Evolutionary conservation across 1,284 basidiomycete genomes (phyloP), one percentile per base, ranked within the genome.

Genomic region (Pseudozyma sp.): DNA sequence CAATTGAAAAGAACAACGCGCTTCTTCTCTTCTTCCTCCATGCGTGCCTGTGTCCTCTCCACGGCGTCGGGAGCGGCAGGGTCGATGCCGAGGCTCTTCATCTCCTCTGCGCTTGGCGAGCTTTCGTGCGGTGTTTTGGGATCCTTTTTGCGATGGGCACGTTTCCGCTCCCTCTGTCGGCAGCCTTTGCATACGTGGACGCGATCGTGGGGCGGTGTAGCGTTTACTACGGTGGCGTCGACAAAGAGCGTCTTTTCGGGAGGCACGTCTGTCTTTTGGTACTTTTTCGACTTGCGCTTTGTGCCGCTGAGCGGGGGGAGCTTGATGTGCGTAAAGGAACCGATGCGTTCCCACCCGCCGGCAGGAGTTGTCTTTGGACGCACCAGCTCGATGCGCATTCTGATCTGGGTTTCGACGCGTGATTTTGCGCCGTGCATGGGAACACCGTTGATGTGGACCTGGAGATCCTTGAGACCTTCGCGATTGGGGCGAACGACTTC

Each of bases 341-440:
- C 82, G 43, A 84, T 81, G 40, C 81, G 75, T 54, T 84, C 81
- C 72, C 79, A 84, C 7, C 56, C 67, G 14, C 61, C 58, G 13
- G 62, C 54, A 3, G 67, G 34, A 16, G 46, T 54, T 8, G 65
- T 13, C 34, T 55, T 61, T 6, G 74, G 80, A 0, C 74, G 59
- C 2, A 84, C 82, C 0, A 84, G 73, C 70, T 84, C 82, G 54
- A 84, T 66, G 13, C 81, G 65, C 75, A 81, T 80, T 30, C 79
- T 69, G 44, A 84, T 83, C 49, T 84, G 94, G 0, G 94, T 97
- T 85, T 97, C 94, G 24, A 97, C 94, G 29, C 94, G 89, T 52
- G 92, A 94, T 85, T 96, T 95, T n/a, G 94, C 92, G 30, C 94
- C 94, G 42, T 87, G 86, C 75, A 90, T 88, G 9, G 94, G 93